Percentiles rank a stretch among this genome's conserved stretches.
phyloP scores from a whole-genome alignment of 148 eudicot genomes.

The Rheum nobile region DNA sequence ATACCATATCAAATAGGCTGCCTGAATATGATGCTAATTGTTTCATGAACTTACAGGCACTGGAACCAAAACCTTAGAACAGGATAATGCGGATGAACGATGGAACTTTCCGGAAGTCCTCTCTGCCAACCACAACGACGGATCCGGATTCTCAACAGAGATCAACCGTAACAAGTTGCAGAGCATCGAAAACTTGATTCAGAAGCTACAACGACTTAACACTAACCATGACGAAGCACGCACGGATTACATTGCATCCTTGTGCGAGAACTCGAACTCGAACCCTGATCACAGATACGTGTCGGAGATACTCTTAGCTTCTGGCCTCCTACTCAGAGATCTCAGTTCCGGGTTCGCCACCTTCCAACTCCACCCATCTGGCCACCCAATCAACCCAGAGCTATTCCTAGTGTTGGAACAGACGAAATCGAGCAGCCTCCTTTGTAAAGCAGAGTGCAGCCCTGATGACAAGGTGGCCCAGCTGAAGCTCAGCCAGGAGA shows the following conservation, averaged over 20 bases:
- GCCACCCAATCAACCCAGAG: slow-evolving; percentile 76
- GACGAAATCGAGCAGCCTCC: slow-evolving; percentile 52
- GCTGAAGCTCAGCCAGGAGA: slow-evolving; percentile 36
- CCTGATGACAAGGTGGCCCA: no score
- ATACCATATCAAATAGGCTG: not conserved
- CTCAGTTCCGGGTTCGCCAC: slow-evolving; percentile 44
- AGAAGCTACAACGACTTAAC: slow-evolving; percentile 72
- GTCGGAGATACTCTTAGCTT: slow-evolving; percentile 79
- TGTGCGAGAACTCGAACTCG: slow-evolving; percentile 65
- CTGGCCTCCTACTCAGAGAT: slow-evolving; percentile 83
- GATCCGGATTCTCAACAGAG: slow-evolving; percentile 26
- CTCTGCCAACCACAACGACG: slow-evolving; percentile 10
- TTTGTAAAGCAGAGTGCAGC: slow-evolving; percentile 27
- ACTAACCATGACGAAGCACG: slow-evolving; percentile 67
- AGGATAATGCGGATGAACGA: slow-evolving; percentile 16
- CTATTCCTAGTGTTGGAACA: slow-evolving; percentile 73
- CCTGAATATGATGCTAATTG: not conserved
- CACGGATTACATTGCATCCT: slow-evolving; percentile 81
- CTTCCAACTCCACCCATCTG: slow-evolving; percentile 76
- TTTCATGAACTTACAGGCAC: slow-evolving; percentile 18
- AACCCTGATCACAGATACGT: slow-evolving; percentile 78
- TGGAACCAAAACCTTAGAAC: slow-evolving; percentile 16
- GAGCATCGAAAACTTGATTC: slow-evolving; percentile 67
- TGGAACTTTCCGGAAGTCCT: slow-evolving; percentile 7
- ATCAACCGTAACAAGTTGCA: slow-evolving; percentile 59